phyloP scores from a whole-genome alignment of 2,329 filamentous ascomycete genomes.

The Cylindrodendrum hubeiense region DNA sequence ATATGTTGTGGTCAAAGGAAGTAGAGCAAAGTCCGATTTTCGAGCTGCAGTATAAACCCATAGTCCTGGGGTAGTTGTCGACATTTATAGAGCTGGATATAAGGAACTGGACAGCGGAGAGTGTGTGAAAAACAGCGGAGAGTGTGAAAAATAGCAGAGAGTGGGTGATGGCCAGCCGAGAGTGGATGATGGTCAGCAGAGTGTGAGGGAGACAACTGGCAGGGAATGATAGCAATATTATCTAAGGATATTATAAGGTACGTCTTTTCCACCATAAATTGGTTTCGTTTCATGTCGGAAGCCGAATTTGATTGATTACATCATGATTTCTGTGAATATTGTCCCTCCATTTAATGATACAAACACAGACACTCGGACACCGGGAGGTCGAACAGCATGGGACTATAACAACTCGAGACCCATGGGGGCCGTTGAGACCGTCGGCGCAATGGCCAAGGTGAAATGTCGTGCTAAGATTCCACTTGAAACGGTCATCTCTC shows the following conservation, averaged over 20 bases:
- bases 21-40: neutral
- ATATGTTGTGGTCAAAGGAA: neutral
- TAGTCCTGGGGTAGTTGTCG: neutral
- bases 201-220: neutral
- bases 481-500: neutral
- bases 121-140: neutral
- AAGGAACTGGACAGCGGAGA: neutral
- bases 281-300: slow-evolving; percentile 26
- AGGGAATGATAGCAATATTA: neutral
- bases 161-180: neutral
- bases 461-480: neutral
- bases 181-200: neutral
- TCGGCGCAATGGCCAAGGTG: neutral
- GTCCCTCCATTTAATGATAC: neutral
- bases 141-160: too few relatives aligned
- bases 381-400: neutral
- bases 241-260: neutral
- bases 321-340: neutral
- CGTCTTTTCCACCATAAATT: neutral
- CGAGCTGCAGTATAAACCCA: neutral
- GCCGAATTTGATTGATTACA: slow-evolving; percentile 23
- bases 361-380: neutral
- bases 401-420: neutral
- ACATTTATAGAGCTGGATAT: neutral
- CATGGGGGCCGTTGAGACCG: neutral